A percentile compares a stretch with the other conserved stretches of the same genome.
Evolutionary conservation across 2,329 filamentous ascomycete genomes (phyloP).

Genomic region (Aureobasidium sp.): DNA sequence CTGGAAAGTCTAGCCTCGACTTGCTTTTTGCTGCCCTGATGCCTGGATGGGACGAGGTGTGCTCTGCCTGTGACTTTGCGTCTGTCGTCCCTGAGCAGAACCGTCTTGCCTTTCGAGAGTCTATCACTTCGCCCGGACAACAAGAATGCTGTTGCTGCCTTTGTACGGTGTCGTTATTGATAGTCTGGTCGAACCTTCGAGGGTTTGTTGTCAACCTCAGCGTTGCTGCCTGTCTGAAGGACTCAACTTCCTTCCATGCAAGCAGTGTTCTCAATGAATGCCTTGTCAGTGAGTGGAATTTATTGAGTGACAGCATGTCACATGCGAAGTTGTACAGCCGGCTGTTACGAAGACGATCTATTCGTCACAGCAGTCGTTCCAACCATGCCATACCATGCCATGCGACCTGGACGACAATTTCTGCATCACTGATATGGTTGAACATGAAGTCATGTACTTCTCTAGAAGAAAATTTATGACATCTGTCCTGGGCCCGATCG

Average conservation of each 20-base stretch:
- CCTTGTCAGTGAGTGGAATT: not conserved
- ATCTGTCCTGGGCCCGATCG: no score
- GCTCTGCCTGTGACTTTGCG: not conserved
- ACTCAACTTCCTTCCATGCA: not conserved
- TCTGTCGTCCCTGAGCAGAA: not conserved
- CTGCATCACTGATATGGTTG: no score
- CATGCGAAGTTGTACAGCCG: no score
- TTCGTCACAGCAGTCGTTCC: no score
- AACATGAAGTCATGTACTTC: no score
- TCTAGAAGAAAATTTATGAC: no score
- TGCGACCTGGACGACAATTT: no score
- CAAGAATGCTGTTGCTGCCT: not conserved
- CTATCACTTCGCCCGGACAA: not conserved
- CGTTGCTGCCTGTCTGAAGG: not conserved
- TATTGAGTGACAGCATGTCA: conserved; percentile 45
- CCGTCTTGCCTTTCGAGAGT: not conserved
- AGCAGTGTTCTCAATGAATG: not conserved
- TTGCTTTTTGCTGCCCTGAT: not conserved
- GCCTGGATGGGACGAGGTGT: not conserved
- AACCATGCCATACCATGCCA: no score
- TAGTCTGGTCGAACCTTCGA: not conserved
- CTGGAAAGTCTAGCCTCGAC: conserved; percentile 7
- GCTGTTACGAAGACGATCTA: no score
- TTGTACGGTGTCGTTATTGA: not conserved
- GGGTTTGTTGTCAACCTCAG: not conserved